Base-by-base conservation (phyloP, 2,329 filamentous ascomycete species). In the Neonectria neomacrospora region DNA sequence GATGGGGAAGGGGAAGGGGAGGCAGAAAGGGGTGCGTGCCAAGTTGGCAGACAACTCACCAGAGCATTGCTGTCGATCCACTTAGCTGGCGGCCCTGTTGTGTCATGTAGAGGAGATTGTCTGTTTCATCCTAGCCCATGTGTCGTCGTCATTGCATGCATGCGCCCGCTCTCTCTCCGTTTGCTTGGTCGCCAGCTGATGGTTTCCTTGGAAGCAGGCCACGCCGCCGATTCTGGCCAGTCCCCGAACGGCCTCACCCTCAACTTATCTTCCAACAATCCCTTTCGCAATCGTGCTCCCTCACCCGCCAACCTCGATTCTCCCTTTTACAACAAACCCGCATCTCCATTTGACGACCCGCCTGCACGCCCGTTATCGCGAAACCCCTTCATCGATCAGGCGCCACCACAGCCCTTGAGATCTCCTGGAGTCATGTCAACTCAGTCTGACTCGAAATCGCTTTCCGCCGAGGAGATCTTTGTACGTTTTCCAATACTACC, bases 181-280 rank as follows among this genome's bases (percentile, higher is more conserved):
- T 73, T 67, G 61, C 67, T 57, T 71, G 67, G 67, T 65, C 57
- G 61, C 63, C 59, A 71, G 51, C 71, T 73, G 61, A 73, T 67
- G 58, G 61, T 61, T 71, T 67, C 67, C 60, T 65, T 71, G 63
- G 60, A 71, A 72, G 57, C 64, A 73, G 71, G 62, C 67, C 69
- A 71, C 61, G 57, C 68, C 44, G 44, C 60, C 63, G 63, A 65
- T 70, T 64, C 71, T 65, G 65, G 66, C 41, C 64, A 73, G 63
- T 68, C 70, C 58, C 51, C 64, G 61, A 65, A 71, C 61, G 84
- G 83, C 70, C 82, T 90, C 75, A 82, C 86, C 58, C 81, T 91
- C 77, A 90, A 89, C 79, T 86, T 94, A 74, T 89, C 90, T 78
- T 94, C 91, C 77, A 94, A 94, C 85, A 94, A 94, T 76, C 91